A percentile compares a stretch with the other conserved stretches of the same genome.
Evolutionary conservation across 192 early-diverging fungal genomes (phyloP).

Genomic region (Oehlia diaphana): DNA sequence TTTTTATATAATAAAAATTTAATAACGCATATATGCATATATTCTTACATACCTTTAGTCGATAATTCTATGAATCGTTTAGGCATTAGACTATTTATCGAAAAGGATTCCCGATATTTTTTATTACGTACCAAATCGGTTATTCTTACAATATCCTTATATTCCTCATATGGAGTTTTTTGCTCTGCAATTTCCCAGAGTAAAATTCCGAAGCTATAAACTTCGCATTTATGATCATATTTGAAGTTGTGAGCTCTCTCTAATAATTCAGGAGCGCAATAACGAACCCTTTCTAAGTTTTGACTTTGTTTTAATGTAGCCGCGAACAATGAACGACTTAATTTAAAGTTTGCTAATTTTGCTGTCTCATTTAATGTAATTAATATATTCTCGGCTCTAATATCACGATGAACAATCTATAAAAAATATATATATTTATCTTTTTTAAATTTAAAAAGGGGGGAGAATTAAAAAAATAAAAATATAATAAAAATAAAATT

Average conservation of each 20-base stretch:
- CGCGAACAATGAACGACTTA: not conserved
- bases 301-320: not conserved
- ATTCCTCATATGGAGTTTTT: not conserved
- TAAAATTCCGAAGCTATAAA: not conserved
- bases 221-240: constrained; percentile 8
- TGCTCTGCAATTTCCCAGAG: not conserved
- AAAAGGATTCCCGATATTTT: constrained; percentile 1
- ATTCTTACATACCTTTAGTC: not conserved
- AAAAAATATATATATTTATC: too few species aligned
- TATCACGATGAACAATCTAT: constrained; percentile 21
- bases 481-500: not conserved
- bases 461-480: too few species aligned
- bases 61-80: not conserved
- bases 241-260: not conserved
- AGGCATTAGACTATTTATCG: not conserved
- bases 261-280: not conserved
- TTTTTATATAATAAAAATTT: not conserved
- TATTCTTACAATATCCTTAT: not conserved
- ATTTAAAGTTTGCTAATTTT: constrained; percentile 27
- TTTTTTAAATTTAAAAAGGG: too few species aligned
- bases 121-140: not conserved
- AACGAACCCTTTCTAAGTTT: not conserved
- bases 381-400: constrained; percentile 23
- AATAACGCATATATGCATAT: not conserved
- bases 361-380: not conserved